Base-by-base conservation (phyloP, 2,329 filamentous ascomycete genomes). In the Beauveria brongniartii region DNA sequence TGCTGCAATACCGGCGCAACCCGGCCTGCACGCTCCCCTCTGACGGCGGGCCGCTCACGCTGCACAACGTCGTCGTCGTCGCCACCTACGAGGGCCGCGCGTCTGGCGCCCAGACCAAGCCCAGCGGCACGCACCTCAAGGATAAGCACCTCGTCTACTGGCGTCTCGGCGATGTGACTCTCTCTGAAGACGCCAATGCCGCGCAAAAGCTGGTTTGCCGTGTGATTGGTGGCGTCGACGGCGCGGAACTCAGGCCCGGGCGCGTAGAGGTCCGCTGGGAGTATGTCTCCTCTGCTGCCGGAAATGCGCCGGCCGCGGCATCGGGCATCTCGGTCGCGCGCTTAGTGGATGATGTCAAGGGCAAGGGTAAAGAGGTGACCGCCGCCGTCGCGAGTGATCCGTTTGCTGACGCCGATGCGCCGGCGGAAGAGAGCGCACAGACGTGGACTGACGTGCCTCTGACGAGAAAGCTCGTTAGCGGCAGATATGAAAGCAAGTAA, bases 211-310 rank as follows among this genome's bases (percentile, higher is more conserved):
- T 97, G 62, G 86, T 96, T 7, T 94, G 91, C 62, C 85, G 92
- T 3, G 5, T 37, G 34, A 89, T 99, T 67, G 77, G 82, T 10
- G 81, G 87, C 26, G 90, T 90, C 0, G 88, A 92, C 40, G 84
- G 84, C 26, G 80, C 84, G 56, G 85, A 85, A 67, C 86, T 90
- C 0, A 85, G 84, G 64, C 84, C 89, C 5, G 91, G 92, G 0
- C 86, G 84, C 59, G 82, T 95, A 9, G 93, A 99, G 72, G 90
- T 90, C 0, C 81, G 87, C 61, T 97, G 92, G 86, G 92, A 96
- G 71, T 76, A 78, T 62, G 61, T 69, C 0, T 81, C 77, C 2
- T 77, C 72, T 10, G 71, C 41, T 1, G 64, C 70, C 8, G 74
- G 12, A 37, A 37, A 37, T 16, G 34, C 34, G 5, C 34, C 34